Evolutionary conservation across 257 asterid species (phyloP), one percentile per base, ranked within the genome.

Genomic region (Datura wrightii): DNA sequence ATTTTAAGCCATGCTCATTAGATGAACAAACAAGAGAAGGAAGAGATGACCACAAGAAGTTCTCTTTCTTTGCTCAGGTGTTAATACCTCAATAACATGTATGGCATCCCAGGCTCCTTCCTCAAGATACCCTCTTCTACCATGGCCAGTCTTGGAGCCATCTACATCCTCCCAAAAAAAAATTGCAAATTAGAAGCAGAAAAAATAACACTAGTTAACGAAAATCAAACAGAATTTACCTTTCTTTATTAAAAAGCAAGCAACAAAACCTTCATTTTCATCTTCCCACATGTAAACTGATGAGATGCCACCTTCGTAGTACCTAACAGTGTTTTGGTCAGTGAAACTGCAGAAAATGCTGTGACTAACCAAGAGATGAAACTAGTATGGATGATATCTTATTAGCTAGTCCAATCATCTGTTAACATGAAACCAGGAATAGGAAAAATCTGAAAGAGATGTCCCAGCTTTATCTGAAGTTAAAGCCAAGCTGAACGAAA

Each of bases 101-200:
- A 97, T 97, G 18, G 99, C 99, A 84, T 97, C 99, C 99, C 98
- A 97, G 85, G 98, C 93, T 82, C 99, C 99, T 89, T 97, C 98
- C 87, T 95, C 93, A 78, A 97, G 91, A 92, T 85, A 86, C 65
- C 99, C 99, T 90, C 98, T 93, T 90, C 92, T 93, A 85, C 98
- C 98, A 79, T 94, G 92, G 31, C 91, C 98, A 83, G 94, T 85
- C 86, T 88, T 93, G 15, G 98, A 93, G 83, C 99, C 99, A 90
- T 97, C 99, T 97, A 89, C 86, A 85, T 79, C 58, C 82, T 50
- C 56, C 85, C 84, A 74, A 74, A 84, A 74, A 84, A 66, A 37
- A 44, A 56, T 79, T 70, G 52, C 82, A 83, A 84, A 67, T 83
- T 87, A 87, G 86, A 83, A 48, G 60, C 67, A 62, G 79, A 82